Evolutionary conservation across 1,284 basidiomycete genomes (phyloP).

Genomic region (Cutaneotrichosporon sp.): DNA sequence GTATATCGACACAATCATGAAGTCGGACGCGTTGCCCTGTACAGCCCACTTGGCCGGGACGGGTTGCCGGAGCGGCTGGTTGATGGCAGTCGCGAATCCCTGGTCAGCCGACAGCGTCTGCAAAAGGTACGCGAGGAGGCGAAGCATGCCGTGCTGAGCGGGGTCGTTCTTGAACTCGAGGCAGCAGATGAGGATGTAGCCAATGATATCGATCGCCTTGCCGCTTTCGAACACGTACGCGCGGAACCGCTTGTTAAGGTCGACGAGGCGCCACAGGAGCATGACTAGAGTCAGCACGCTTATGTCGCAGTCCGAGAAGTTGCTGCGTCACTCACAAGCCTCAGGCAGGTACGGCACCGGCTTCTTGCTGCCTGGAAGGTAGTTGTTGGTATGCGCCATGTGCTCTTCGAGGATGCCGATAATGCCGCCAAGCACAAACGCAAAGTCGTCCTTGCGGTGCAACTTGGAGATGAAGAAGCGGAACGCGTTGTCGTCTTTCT

Average conservation of each 20-base stretch:
- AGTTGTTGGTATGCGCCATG: conserved; percentile 67
- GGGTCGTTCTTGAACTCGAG: conserved; percentile 87
- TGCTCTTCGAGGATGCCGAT: conserved; percentile 70
- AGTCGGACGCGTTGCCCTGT: conserved; percentile 74
- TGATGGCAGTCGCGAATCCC: conserved; percentile 68
- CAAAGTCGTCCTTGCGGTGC: conserved; percentile 85
- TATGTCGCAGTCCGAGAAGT: too few relatives aligned
- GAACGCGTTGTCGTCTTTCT: conserved; percentile 74
- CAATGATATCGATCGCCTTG: conserved; percentile 70
- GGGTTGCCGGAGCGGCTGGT: conserved; percentile 58
- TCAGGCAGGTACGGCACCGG: conserved; percentile 77
- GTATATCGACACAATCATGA: conserved; percentile 86
- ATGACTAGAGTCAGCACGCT: conserved; percentile 59
- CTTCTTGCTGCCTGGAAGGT: conserved; percentile 77
- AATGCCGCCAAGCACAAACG: conserved; percentile 74
- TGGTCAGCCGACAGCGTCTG: conserved; percentile 85
- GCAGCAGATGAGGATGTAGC: conserved; percentile 72
- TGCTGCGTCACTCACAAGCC: conserved; percentile 60
- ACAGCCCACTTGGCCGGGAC: conserved; percentile 72
- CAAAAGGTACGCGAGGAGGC: conserved; percentile 84
- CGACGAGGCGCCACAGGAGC: conserved; percentile 85
- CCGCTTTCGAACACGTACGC: conserved; percentile 75
- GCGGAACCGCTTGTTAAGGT: conserved; percentile 91
- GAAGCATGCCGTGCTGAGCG: conserved; percentile 88
- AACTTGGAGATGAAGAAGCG: conserved; percentile 85